Base-by-base conservation (phyloP, 495 filamentous ascomycete genomes). In the Lasiosphaeriaceae sp. region DNA sequence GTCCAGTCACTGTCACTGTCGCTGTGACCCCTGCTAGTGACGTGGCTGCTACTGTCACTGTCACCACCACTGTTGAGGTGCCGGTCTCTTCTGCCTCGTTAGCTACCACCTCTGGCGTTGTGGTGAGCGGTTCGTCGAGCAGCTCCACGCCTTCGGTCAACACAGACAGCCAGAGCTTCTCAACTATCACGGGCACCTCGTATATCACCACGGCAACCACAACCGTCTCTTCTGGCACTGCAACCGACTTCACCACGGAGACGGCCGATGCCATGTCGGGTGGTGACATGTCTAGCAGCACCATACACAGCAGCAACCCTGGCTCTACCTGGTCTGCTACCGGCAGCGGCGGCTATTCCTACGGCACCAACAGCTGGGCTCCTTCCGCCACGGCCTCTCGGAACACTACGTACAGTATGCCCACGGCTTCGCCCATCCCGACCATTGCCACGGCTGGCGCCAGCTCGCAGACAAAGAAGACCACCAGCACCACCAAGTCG, bases 311-410 rank as follows among this genome's bases (percentile, higher is more conserved):
- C 50, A 44, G 24, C 24, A 35, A 3, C 26, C 3, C 26, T 31
- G 26, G 16, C 20, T 29, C 58, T 0, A 20, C 47, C 52, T 35
- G 16, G 48, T 11, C 8, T n/a, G 48, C 19, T 23, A 51, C 24
- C 4, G 48, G 48, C 1, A 55, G 54, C 57, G 24, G 45, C 52
- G n/a, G n/a, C n/a, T n/a, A n/a, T n/a, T n/a, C n/a, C n/a, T n/a
- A n/a, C n/a, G 54, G 7, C 9, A 31, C 26, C 26, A 31, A 31
- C 26, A 31, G 4, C 26, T 31, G 26, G 26, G 9, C 4, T 9
- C 4, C 26, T 34, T 34, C 47, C 14, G 37, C 31, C 50, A 17
- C 26, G 26, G 9, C 26, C 26, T 7, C 39, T 4, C 5, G 8
- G 14, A 43, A 43, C 39, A 12, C 7, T 17, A 43, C 39, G 14